Evolutionary conservation across 306 rosid species (phyloP), one percentile per base, ranked within the genome.

Genomic region (Pueraria montana): DNA sequence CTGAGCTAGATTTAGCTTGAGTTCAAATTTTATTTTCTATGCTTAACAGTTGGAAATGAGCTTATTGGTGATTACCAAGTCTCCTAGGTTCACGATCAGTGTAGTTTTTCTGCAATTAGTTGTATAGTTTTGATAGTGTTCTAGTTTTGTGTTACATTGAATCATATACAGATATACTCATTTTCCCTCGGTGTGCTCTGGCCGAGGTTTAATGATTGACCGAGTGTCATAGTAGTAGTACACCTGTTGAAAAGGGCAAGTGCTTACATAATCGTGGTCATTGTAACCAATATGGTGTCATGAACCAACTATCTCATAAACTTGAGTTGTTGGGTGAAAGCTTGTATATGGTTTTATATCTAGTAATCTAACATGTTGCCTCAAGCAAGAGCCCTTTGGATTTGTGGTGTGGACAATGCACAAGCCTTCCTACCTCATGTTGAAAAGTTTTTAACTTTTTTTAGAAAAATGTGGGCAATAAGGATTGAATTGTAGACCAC

Each of bases 91-190:
- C 50, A 64, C 49, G 53, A 73, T 79, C 82, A 12, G 24, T 74
- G 40, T 74, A 68, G 52, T 40, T 64, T 73, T 34, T 34, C 40
- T 4, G 5, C 5, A 5, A 53, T 76, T 64, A 3, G 50, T 53
- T 72, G 72, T 79, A 26, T 63, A 80, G 34, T 75, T 45, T 83
- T 76, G 66, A 76, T 63, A 36, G 20, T 69, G 63, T 72, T 56
- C 46, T 24, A 21, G 49, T 32, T 74, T 53, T 79, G 9, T 32
- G 38, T 69, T 67, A 40, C 43, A 43, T 14, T 3, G 16, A 43
- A 16, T 20, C 61, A n/a, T n/a, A n/a, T n/a, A n/a, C n/a, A n/a
- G n/a, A 30, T 55, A 21, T 27, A 27, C 32, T 27, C 32, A 27
- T 34, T 4, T 53, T 38, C 77, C 14, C 26, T 72, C 43, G 62